Percentiles rank a stretch among this genome's conserved stretches.
Conservation (phyloP, 345 rosid species). For the Barbarea vulgaris region DNA sequence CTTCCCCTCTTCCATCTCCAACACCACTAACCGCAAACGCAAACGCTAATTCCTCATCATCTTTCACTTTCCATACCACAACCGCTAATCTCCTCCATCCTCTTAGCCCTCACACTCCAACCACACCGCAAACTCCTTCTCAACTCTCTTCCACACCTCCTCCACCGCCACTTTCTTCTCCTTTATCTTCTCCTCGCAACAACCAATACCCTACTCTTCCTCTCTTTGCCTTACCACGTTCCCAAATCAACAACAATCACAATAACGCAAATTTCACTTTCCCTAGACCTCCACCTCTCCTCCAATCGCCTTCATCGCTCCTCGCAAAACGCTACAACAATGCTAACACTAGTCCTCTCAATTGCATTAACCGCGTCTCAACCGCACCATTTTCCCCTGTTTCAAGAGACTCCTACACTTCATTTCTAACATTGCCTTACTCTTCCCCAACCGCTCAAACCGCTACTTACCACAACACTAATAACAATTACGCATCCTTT, state of each 20-base stretch:
- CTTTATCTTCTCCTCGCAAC: constrained; percentile 43
- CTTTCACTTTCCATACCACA: constrained; percentile 44
- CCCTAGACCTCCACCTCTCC: constrained; percentile 52
- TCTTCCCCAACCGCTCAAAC: constrained; percentile 34
- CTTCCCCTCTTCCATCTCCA: constrained; percentile 45
- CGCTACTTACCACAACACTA: constrained; percentile 33
- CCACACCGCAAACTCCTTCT: constrained; percentile 40
- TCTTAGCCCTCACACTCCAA: constrained; percentile 47
- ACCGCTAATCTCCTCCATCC: constrained; percentile 36
- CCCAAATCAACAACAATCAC: constrained; percentile 26
- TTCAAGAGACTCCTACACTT: constrained; percentile 36
- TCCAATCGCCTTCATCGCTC: constrained; percentile 47
- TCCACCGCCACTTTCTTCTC: constrained; percentile 41
- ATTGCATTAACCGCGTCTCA: constrained; percentile 28
- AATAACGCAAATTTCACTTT: constrained; percentile 34
- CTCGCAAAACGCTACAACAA: constrained; percentile 47
- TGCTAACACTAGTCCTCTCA: constrained; percentile 20
- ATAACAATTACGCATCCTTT: constrained; percentile 34
- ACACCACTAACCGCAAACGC: constrained; percentile 28
- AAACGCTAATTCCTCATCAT: constrained; percentile 25
- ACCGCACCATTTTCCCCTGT: constrained; percentile 44
- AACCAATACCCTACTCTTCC: constrained; percentile 48
- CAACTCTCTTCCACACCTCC: constrained; percentile 41
- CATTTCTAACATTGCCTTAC: constrained; percentile 36
- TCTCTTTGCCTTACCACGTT: constrained; percentile 42